These are phyloP conservation scores for Trichomonascaceae sp. DNA, from an alignment of 1,139 yeast genomes.

Conservation along the genomic window DNA sequence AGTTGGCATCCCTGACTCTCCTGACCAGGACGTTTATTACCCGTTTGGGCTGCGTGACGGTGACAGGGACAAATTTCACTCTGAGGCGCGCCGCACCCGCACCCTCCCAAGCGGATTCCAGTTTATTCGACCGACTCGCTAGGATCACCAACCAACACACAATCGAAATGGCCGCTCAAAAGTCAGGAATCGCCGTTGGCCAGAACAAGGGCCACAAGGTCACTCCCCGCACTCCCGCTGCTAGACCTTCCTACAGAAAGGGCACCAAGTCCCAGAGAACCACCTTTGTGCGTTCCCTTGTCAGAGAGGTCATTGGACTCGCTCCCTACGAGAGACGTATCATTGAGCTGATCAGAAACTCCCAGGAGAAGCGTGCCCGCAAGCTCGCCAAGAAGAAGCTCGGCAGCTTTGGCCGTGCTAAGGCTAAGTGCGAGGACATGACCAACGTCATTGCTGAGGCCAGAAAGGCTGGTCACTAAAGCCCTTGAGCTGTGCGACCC, in stretches of 20 bases:
- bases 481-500: no score
- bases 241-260: slow-evolving; percentile 94
- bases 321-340: slow-evolving; percentile 99
- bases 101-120: no score
- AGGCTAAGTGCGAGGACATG: slow-evolving; percentile 99
- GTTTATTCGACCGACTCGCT: no score
- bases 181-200: slow-evolving; percentile 93
- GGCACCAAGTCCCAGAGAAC: slow-evolving; percentile 96
- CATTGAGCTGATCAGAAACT: slow-evolving; percentile 98
- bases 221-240: slow-evolving; percentile 82
- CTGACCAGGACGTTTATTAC: no score
- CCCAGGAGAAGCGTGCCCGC: slow-evolving; percentile 99
- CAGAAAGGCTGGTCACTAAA: slow-evolving; percentile 47
- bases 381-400: slow-evolving; percentile 99
- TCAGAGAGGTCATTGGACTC: slow-evolving; percentile 95
- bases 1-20: no score
- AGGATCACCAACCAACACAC: no score
- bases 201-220: slow-evolving; percentile 98
- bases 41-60: no score
- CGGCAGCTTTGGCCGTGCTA: slow-evolving; percentile 99
- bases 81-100: no score
- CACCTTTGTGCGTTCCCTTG: slow-evolving; percentile 85
- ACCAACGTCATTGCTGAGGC: slow-evolving; percentile 94
- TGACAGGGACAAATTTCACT: no score
- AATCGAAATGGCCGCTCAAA: slow-evolving; percentile 33